phyloP scores from a whole-genome alignment of 2,329 filamentous ascomycete genomes.

The Aspergillus thermomutatus region DNA sequence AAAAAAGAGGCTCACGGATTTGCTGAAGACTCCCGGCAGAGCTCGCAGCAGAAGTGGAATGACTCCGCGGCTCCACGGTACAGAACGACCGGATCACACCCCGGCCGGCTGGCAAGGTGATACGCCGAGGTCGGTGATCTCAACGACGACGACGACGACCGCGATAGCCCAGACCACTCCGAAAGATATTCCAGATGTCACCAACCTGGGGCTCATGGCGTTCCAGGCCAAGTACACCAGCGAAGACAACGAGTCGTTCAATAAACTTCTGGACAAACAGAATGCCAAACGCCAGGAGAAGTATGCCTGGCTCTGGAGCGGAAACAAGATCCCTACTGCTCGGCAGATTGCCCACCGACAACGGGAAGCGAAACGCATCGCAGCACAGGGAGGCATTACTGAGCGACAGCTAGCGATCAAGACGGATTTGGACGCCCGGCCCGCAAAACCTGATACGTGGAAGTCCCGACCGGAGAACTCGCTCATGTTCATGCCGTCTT shows the following conservation, averaged over 20 bases:
- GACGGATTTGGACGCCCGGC: conserved; percentile 62
- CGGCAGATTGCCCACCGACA: conserved; percentile 56
- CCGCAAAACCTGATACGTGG: conserved; percentile 75
- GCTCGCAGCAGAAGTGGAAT: conserved; percentile 32
- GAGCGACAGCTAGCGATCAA: conserved; percentile 61
- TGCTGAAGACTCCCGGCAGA: conserved; percentile 73
- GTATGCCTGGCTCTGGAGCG: conserved; percentile 83
- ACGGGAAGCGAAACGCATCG: conserved; percentile 66
- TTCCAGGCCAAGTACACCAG: conserved; percentile 95
- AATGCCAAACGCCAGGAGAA: conserved; percentile 81
- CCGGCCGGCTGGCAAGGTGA: conserved; percentile 61
- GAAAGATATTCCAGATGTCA: conserved; percentile 57
- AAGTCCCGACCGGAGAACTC: conserved; percentile 71
- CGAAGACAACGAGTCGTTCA: conserved; percentile 97
- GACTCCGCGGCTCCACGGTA: conserved; percentile 53
- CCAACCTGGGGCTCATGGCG: conserved; percentile 73
- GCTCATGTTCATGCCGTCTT: conserved; percentile 70
- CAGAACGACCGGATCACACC: conserved; percentile 21
- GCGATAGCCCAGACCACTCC: conserved; percentile 34
- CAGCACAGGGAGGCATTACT: conserved; percentile 58
- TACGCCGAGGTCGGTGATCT: conserved; percentile 64
- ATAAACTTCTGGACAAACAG: conserved; percentile 83
- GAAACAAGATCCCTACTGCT: conserved; percentile 73
- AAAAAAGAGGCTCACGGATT: conserved; percentile 65
- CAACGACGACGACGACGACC: conserved; percentile 31